Base-by-base conservation (phyloP, 352 stramenopile species). In the Phytophthora palmivora region DNA sequence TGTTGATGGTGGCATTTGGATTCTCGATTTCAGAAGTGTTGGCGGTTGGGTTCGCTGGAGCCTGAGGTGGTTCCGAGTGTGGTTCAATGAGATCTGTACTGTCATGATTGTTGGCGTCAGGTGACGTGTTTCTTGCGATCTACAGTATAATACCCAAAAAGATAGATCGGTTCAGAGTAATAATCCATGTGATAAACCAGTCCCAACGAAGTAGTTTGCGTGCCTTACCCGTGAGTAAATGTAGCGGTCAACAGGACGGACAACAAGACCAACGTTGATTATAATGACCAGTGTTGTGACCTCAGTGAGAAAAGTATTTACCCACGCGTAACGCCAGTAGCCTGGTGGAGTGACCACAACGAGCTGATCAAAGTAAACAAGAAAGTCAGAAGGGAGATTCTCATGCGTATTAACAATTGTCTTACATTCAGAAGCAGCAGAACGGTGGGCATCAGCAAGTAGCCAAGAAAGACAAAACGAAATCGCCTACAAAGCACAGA, bases 261-360 rank as follows among this genome's bases (percentile, higher is more conserved):
- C 52, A 14, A 84, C 74, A 26, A 83, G 37, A 2, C 57, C 76
- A 10, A 88, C 50, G 26, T 58, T 76, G 12, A 63, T 54, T 33
- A 80, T 81, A 41, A 89, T 72, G 26, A 78, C 58, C 12, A 87
- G 50, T 26, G 71, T 78, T n/a, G 70, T 70, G 22, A 60, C 57
- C 37, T 92, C 80, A 37, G 50, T 56, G 11, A 89, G 63, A 36
- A 89, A 47, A 16, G 70, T 70, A 39, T 87, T 88, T 16, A 82
- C 76, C 79, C 79, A 91, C 32, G 75, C 70, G 51, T 85, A 82
- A 12, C 79, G 74, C 82, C 82, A 91, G 14, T 72, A 77, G 0
- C 75, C 78, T 30, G 69, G 70, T 3, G 76, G 78, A 4, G 76
- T 83, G 38, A 89, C 58, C n/a, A 90, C 79, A 0, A 83, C 34